Base-by-base conservation (phyloP, 2,329 filamentous ascomycete species). In the Colletotrichum sp. region DNA sequence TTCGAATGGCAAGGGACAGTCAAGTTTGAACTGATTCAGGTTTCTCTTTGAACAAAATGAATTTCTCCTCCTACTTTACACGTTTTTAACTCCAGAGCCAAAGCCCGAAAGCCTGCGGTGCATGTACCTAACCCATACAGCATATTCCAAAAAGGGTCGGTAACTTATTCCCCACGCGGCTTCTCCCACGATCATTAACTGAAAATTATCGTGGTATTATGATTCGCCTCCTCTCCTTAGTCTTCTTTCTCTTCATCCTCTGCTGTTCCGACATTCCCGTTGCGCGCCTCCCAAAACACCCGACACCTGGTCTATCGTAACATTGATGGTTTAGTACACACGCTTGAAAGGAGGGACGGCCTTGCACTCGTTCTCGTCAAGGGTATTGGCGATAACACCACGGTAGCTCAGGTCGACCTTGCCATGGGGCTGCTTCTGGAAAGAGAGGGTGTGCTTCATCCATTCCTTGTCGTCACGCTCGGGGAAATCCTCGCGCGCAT, bases 391-490 rank as follows among this genome's bases (percentile, higher is more conserved):
- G 77, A 94, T 94, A 77, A 99, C 97, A 78, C 90, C 89, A 85
- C 97, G 92, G 91, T 98, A 98, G 78, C 92, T 89, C 78, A 98
- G 89, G 77, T 98, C 94, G 71, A 97, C 92, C 88, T 95, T 92
- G 83, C 94, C 94, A 82, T 98, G 96, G 38, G 96, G 95, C 83
- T 93, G 85, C 93, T 95, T 97, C 91, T 99, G 97, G 94, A 94
- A 99, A 79, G 94, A 95, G 77, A 99, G 91, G 61, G 95, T 98
- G 91, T 99, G 97, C 93, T 98, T 98, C 96, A 98, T 98, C 96
- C 96, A 98, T 86, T 97, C 94, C 86, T 93, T 90, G 84, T 99
- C 97, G 83, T 98, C 95, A 89, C 97, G 94, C 21, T 98, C 96
- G 73, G 96, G 96, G 91, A 86, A 98, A 85, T 99, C 97, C 89